Percentiles rank a stretch among this genome's conserved stretches.
phyloP scores from a whole-genome alignment of 352 stramenopile genomes.

The Phytophthora foliorum region DNA sequence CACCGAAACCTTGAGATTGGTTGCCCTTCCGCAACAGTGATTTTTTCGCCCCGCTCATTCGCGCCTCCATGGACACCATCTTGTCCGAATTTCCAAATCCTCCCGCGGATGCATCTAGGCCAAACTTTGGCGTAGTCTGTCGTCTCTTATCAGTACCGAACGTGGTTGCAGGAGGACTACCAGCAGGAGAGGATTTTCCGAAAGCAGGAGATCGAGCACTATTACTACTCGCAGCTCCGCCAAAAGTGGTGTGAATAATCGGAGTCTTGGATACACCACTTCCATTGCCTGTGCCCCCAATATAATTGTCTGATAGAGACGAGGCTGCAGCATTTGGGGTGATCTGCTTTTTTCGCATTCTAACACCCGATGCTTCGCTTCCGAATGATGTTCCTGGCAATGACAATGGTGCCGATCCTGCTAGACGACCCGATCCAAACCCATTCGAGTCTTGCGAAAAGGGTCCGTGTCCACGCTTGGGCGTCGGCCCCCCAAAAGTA shows the following conservation, averaged over 20 bases:
- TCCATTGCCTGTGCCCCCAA: constrained; percentile 18
- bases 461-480: constrained; percentile 23
- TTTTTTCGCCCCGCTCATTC: constrained; percentile 44
- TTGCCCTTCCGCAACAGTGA: constrained; percentile 35
- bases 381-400: constrained; percentile 44
- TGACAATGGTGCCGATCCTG: constrained; percentile 19
- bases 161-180: constrained; percentile 9
- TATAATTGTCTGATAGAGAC: constrained; percentile 36
- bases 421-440: constrained; percentile 21
- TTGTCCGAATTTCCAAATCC: constrained; percentile 28
- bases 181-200: constrained; percentile 25
- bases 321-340: constrained; percentile 17
- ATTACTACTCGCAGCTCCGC: constrained; percentile 15
- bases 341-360: constrained; percentile 40
- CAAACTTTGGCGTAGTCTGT: constrained; percentile 25
- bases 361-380: constrained; percentile 23
- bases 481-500: constrained; percentile 18
- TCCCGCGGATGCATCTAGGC: constrained; percentile 25
- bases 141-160: constrained; percentile 40
- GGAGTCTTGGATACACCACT: constrained; percentile 1
- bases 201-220: constrained; percentile 20
- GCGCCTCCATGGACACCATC: constrained; percentile 37
- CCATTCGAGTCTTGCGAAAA: constrained; percentile 26
- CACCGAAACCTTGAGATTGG: constrained; percentile 21
- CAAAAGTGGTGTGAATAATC: constrained; percentile 39